These are phyloP conservation scores for Apiotrichum akiyoshidainum DNA, from an alignment of 1,284 basidiomycete species.

Conservation along the genomic window DNA sequence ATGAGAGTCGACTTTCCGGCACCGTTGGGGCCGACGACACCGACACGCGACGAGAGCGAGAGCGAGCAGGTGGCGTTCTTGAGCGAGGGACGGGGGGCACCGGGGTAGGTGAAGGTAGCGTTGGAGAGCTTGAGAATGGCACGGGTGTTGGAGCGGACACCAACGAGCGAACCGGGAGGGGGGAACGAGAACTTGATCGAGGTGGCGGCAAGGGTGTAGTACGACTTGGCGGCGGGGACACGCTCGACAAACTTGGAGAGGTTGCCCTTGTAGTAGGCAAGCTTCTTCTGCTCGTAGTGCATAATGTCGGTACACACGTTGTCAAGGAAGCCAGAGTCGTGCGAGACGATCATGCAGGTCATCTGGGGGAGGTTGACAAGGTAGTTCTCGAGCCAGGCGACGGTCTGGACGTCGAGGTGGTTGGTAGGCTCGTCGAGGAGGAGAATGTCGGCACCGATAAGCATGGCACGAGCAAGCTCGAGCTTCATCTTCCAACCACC, in stretches of 20 bases:
- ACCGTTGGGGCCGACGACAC: constrained; percentile 93
- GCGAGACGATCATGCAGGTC: constrained; percentile 93
- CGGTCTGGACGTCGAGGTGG: constrained; percentile 81
- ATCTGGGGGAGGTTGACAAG: constrained; percentile 73
- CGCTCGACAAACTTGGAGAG: constrained; percentile 85
- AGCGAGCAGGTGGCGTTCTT: constrained; percentile 87
- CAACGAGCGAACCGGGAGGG: constrained; percentile 92
- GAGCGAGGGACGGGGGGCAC: constrained; percentile 75
- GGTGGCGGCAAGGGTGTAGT: constrained; percentile 93
- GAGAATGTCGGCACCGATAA: constrained; percentile 91
- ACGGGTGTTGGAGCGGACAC: constrained; percentile 92
- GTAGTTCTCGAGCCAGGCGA: constrained; percentile 91
- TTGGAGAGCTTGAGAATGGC: constrained; percentile 91
- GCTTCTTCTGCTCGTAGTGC: constrained; percentile 96
- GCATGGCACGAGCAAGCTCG: constrained; percentile 88
- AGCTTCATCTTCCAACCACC: constrained; percentile 99
- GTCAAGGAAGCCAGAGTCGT: constrained; percentile 97
- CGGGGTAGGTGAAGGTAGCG: constrained; percentile 95
- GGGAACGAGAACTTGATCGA: constrained; percentile 97
- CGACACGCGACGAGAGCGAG: constrained; percentile 87
- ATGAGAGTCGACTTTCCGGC: constrained; percentile 85
- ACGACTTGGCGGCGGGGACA: constrained; percentile 92
- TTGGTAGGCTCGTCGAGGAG: constrained; percentile 58
- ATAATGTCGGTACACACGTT: constrained; percentile 95
- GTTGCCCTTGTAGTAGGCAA: constrained; percentile 94